These are phyloP conservation scores for Saccharomyces hybrid DNA, from an alignment of 1,139 yeast genomes.

Conservation along the genomic window DNA sequence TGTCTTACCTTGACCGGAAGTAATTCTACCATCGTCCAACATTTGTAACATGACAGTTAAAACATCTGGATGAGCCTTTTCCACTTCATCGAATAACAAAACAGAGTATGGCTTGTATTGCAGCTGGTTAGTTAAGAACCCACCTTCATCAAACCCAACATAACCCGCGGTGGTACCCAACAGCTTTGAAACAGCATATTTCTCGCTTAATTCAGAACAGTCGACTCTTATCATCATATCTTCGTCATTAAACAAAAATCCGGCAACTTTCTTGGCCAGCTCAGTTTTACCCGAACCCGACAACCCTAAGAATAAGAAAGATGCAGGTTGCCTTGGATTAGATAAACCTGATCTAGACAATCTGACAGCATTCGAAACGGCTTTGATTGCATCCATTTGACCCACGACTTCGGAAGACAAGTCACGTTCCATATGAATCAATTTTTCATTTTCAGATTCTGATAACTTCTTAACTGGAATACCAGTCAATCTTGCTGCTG, in stretches of 20 bases:
- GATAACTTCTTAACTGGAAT: slow-evolving; percentile 91
- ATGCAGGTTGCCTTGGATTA: slow-evolving; percentile 93
- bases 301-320: slow-evolving; percentile 88
- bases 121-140: slow-evolving; percentile 85
- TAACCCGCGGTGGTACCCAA: slow-evolving; percentile 98
- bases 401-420: slow-evolving; percentile 84
- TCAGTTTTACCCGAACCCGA: slow-evolving; percentile 99
- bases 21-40: slow-evolving; percentile 92
- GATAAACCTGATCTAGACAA: slow-evolving; percentile 92
- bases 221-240: slow-evolving; percentile 95
- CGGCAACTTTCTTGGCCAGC: slow-evolving; percentile 91
- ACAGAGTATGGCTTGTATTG: slow-evolving; percentile 92
- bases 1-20: slow-evolving; percentile 88
- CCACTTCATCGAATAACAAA: slow-evolving; percentile 90
- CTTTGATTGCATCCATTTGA: slow-evolving; percentile 91
- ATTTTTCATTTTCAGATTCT: slow-evolving; percentile 88
- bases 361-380: slow-evolving; percentile 91
- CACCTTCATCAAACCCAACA: slow-evolving; percentile 97
- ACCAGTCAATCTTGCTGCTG: slow-evolving; percentile 95
- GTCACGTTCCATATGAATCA: slow-evolving; percentile 89
- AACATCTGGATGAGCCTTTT: slow-evolving; percentile 98
- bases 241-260: slow-evolving; percentile 90
- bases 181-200: slow-evolving; percentile 88
- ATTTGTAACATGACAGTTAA: slow-evolving; percentile 83
- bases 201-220: slow-evolving; percentile 92